Percentiles rank a stretch among this genome's conserved stretches.
Conservation (phyloP, 805 yeast genomes). For the Yamadazyma takamatsuzukensis region DNA sequence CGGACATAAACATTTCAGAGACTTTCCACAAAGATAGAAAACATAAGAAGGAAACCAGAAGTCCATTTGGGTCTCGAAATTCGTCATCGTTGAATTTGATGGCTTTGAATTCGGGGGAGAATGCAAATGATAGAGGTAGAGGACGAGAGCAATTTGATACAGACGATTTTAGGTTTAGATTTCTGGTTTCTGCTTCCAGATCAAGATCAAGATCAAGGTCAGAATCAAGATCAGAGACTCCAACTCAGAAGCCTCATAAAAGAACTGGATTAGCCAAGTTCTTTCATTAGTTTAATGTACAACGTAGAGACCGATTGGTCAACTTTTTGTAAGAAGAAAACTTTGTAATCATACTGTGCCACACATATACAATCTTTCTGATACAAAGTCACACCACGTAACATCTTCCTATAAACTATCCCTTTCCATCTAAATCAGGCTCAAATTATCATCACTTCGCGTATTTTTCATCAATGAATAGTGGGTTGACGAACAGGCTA, state of each 20-base stretch:
- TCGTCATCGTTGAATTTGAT: slow-evolving; percentile 4
- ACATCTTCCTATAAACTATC: too few species aligned
- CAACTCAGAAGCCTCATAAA: slow-evolving; percentile 4
- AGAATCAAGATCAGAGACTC: slow-evolving; percentile 11
- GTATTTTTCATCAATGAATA: background rate
- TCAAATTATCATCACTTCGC: background rate
- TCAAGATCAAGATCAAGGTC: slow-evolving; percentile 20
- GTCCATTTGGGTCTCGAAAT: slow-evolving; percentile 6
- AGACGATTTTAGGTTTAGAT: slow-evolving; percentile 2
- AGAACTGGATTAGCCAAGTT: too few species aligned
- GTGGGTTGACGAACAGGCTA: slow-evolving; percentile 2
- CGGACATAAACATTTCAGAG: slow-evolving; percentile 19
- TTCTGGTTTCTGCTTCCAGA: slow-evolving; percentile 10
- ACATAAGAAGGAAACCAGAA: slow-evolving; percentile 10
- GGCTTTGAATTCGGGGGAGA: slow-evolving; percentile 4
- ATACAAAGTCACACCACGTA: too few species aligned
- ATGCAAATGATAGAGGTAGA: slow-evolving; percentile 10
- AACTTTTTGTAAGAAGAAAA: too few species aligned
- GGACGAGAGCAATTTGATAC: slow-evolving; percentile 1
- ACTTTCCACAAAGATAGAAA: slow-evolving; percentile 16
- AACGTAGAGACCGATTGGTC: too few species aligned
- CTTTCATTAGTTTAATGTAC: too few species aligned
- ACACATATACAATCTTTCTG: too few species aligned
- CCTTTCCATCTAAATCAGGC: too few species aligned
- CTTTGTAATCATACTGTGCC: too few species aligned